Evolutionary conservation across 139 green algal genomes (phyloP).

Genomic region (Chara braunii): DNA sequence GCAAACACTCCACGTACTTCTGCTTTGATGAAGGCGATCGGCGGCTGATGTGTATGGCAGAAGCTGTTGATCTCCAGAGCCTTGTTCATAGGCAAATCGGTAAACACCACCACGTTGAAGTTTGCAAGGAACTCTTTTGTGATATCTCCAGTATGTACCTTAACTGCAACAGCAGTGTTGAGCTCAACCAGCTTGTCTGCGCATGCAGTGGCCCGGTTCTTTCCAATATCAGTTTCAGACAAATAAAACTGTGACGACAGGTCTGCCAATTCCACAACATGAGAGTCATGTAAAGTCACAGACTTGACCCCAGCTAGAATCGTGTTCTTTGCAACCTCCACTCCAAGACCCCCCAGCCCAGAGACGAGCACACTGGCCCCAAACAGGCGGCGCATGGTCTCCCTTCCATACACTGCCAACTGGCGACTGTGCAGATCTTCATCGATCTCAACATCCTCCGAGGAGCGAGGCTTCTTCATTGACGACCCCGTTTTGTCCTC

Average conservation of each 20-base stretch:
- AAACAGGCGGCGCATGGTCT: conserved; percentile 84
- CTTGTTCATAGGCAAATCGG: conserved; percentile 54
- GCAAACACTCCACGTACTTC: conserved; percentile 87
- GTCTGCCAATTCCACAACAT: conserved; percentile 51
- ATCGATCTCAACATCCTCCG: conserved; percentile 72
- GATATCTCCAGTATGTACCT: conserved; percentile 49
- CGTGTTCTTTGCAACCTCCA: conserved; percentile 98
- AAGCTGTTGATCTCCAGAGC: conserved; percentile 65
- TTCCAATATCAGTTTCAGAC: conserved; percentile 72
- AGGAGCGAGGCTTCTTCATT: too few species aligned
- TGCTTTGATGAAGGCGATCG: conserved; percentile 77
- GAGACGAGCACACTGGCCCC: conserved; percentile 71
- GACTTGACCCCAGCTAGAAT: conserved; percentile 89
- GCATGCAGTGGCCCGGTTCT: conserved; percentile 82
- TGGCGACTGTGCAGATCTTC: conserved; percentile 94
- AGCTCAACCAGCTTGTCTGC: conserved; percentile 85
- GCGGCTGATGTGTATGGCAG: conserved; percentile 55
- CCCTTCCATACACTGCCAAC: conserved; percentile 93
- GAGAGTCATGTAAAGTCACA: conserved; percentile 77
- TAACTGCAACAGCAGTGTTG: conserved; percentile 78
- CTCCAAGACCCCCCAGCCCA: conserved; percentile 76
- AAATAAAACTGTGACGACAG: conserved; percentile 93
- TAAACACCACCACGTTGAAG: conserved; percentile 84
- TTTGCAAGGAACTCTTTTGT: conserved; percentile 56
- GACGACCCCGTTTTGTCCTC: too few species aligned